Evolutionary conservation across 2,329 filamentous ascomycete genomes (phyloP), one percentile per base, ranked within the genome.

Genomic region (Diaporthe batatas): DNA sequence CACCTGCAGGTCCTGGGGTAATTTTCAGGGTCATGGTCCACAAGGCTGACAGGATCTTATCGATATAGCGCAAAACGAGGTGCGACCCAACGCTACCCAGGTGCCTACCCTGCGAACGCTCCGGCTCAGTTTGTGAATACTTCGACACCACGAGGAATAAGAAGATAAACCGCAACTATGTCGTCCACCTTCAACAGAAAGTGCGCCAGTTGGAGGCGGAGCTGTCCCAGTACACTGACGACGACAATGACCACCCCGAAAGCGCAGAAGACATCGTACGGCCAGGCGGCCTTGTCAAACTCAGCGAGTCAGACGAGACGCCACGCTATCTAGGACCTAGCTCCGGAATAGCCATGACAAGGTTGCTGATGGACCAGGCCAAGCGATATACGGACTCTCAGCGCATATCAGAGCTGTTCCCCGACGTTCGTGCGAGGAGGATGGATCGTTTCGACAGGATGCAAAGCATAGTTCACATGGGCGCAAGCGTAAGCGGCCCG

Each of bases 311-410:
- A 71, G 94, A 97, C 80, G 96, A 98, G 82, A 92, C 90, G 1
- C 91, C 94, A 21, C 93, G 96, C 75, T 98, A 96, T 80, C 86
- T 99, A 3, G 96, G 96, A 0, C 94, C 96, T 3, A 98, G 95
- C 64, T 98, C 96, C 81, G 96, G 96, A 73, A 98, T 98, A 78
- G 94, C 95, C 79, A 97, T 98, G 86, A 97, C 95, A 16, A 91
- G 96, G 39, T 88, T 98, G 77, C 92, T 99, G 14, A 98, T 99
- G 93, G 95, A 98, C 81, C 91, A 98, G 82, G 96, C 96, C 69
- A 98, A 98, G 84, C 92, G 95, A 75, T 97, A 96, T 79, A 97
- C 95, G 34, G 93, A 96, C 78, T 93, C 94, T 6, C 94, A 95
- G 81, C 94, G 92, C 76, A 98, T 98, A 80, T 95, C 94, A 72